phyloP scores from a whole-genome alignment of 257 asterid genomes.

The Ligustrum vulgare region DNA sequence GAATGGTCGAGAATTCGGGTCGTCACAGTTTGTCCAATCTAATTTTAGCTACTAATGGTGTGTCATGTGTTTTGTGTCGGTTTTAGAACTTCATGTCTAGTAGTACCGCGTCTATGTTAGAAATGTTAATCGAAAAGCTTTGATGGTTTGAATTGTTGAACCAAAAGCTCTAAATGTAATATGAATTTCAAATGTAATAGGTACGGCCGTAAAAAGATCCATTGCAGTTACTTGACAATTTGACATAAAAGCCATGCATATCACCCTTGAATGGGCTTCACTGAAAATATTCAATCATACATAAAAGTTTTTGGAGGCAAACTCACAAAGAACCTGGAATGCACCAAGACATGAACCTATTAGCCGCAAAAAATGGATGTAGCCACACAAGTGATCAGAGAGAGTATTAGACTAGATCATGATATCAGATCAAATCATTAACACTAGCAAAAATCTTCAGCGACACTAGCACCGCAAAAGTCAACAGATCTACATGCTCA shows the following conservation, averaged over 20 bases:
- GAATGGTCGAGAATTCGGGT: too few species aligned
- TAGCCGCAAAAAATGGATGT: not conserved
- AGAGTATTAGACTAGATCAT: not conserved
- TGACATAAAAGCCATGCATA: too few species aligned
- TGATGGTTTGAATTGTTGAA: too few species aligned
- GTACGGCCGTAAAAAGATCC: not conserved
- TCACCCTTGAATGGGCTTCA: not conserved
- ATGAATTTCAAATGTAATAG: too few species aligned
- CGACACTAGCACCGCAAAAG: not conserved
- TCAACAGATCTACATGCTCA: not conserved
- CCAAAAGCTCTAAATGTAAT: too few species aligned
- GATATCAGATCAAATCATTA: not conserved
- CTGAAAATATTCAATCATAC: not conserved
- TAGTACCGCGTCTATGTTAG: too few species aligned
- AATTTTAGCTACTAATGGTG: too few species aligned
- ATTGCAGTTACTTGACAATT: not conserved
- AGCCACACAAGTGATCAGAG: not conserved
- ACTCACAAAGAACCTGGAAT: not conserved
- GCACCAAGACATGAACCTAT: not conserved
- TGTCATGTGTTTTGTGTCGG: too few species aligned
- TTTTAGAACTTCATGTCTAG: too few species aligned
- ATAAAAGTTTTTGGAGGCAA: not conserved
- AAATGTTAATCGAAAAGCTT: too few species aligned
- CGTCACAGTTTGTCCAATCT: too few species aligned
- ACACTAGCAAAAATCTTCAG: not conserved